Conservation (phyloP, 352 stramenopile genomes). For the Globisporangium okanoganense region DNA sequence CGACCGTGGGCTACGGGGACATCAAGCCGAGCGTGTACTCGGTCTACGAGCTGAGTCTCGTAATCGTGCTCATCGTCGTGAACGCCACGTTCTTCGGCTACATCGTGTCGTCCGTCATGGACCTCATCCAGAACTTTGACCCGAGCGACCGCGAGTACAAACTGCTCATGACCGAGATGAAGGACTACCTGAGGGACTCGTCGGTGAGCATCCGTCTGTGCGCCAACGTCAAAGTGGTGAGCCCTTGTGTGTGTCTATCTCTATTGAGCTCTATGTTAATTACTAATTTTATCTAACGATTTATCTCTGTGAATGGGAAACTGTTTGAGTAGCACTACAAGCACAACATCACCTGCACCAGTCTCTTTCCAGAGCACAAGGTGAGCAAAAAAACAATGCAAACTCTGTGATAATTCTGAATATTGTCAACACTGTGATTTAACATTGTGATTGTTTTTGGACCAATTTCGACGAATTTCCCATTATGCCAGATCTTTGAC, state of each 20-base stretch:
- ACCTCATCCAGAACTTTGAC: constrained; percentile 74
- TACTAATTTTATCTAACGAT: not conserved
- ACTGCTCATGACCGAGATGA: constrained; percentile 79
- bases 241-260: constrained; percentile 3
- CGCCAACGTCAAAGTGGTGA: constrained; percentile 66
- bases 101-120: constrained; percentile 79
- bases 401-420: not conserved
- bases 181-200: constrained; percentile 78
- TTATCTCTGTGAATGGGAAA: not conserved
- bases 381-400: constrained; percentile 25
- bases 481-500: constrained; percentile 60
- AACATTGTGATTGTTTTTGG: not conserved
- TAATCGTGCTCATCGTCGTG: constrained; percentile 80
- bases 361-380: constrained; percentile 80
- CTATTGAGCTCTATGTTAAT: constrained; percentile 6
- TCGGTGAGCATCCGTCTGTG: constrained; percentile 48
- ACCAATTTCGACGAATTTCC: not conserved
- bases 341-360: constrained; percentile 61
- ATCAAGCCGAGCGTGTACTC: constrained; percentile 72
- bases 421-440: not conserved
- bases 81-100: constrained; percentile 82
- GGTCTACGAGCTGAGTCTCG: constrained; percentile 55
- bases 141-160: constrained; percentile 76
- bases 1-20: constrained; percentile 86
- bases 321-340: constrained; percentile 53